Base-by-base conservation (phyloP, 177 flowering plant species). In the Telopea speciosissima region DNA sequence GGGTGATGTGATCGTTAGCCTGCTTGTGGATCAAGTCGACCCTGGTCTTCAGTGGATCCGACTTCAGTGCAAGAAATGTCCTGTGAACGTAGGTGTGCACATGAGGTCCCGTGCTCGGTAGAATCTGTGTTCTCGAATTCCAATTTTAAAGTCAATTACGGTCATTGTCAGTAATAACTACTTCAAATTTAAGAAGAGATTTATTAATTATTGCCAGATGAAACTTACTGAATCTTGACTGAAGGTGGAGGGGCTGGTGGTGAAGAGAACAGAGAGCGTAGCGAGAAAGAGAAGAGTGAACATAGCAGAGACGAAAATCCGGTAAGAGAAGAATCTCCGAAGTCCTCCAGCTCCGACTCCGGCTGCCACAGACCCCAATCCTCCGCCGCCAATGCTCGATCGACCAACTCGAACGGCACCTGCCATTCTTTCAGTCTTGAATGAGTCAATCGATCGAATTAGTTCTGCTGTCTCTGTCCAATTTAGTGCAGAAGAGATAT, bases 251-350 rank as follows among this genome's bases (percentile, higher is more conserved):
- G 85, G 86, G 28, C 79, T 81, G 36, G 86, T 71, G 70, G 89
- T 69, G 82, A 87, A 73, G 71, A 94, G 74, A 52, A 87, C 85
- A 64, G 93, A 88, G 78, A 90, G 81, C 28, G 97, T 87, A 33
- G 89, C 97, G 68, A 92, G 75, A 81, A 89, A 94, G 79, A 94
- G 92, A 24, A 94, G 86, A 42, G 93, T 85, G 72, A 92, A 86
- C 82, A 90, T 78, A 64, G 96, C 93, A 28, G 97, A 89, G 65
- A 88, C 85, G 71, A 92, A 90, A 83, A 94, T 77, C 79, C 90
- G 79, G 84, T 87, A 90, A 24, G 92, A 84, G 82, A 90, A 87
- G 77, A 87, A 81, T 78, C 76, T 76, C 4, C 89, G 80, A 23
- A 81, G 62, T 16, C 73, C 75, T 74, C 73, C 10, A 72, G 75